Conservation (phyloP, 495 filamentous ascomycete genomes). For the Trichoderma parareesei region DNA sequence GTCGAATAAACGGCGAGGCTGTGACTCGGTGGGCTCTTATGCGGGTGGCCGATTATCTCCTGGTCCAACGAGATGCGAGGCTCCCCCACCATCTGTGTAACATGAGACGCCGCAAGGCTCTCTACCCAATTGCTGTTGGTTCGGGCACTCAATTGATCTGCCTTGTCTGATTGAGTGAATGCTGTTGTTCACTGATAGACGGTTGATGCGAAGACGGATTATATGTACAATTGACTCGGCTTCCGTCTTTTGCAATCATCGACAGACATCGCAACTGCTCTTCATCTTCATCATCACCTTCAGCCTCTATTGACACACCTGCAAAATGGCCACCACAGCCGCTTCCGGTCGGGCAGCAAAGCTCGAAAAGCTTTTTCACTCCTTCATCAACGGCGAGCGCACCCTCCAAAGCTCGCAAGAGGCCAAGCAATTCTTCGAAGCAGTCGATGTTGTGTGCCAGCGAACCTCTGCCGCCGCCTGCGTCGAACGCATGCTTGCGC, state of each 20-base stretch:
- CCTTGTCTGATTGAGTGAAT: neutral
- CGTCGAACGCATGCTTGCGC: slow-evolving; percentile 48
- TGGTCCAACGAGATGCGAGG: neutral
- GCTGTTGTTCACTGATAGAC: neutral
- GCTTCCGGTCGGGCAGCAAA: neutral
- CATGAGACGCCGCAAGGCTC: neutral
- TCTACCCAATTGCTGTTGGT: neutral
- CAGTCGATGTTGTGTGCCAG: slow-evolving; percentile 30
- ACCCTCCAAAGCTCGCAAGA: slow-evolving; percentile 18
- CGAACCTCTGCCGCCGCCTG: slow-evolving; percentile 42
- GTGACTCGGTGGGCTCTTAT: neutral
- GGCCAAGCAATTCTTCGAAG: slow-evolving; percentile 54
- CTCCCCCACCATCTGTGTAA: neutral
- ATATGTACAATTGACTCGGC: neutral
- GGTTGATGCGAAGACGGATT: neutral
- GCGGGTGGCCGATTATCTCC: neutral
- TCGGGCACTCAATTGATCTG: neutral
- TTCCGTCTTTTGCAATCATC: neutral
- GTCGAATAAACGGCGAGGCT: neutral
- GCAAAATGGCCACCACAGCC: neutral
- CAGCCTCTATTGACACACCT: neutral
- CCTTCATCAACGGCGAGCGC: neutral
- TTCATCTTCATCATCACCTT: neutral
- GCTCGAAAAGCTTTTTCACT: neutral
- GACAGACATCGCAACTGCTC: neutral